These are phyloP conservation scores for Psilocybe cubensis DNA, from an alignment of 768 basidiomycete genomes.

Conservation along the genomic window DNA sequence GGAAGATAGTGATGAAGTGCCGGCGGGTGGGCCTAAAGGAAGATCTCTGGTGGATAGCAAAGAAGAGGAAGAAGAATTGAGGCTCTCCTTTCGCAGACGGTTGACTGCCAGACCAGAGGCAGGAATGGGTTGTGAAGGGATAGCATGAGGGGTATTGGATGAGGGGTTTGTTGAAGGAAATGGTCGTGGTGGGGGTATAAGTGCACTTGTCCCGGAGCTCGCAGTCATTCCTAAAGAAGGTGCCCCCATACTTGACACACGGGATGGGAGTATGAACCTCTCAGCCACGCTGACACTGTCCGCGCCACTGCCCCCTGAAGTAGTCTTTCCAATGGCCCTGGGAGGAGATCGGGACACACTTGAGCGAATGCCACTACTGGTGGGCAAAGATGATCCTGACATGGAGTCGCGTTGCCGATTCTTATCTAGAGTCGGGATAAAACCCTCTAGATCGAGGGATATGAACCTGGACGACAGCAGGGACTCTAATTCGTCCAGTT, in stretches of 20 bases:
- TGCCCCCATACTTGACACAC: conserved; percentile 19
- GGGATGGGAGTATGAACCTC: conserved; percentile 38
- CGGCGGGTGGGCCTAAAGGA: conserved; percentile 10
- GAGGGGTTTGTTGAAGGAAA: conserved; percentile 21
- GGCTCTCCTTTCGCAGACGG: conserved; percentile 55
- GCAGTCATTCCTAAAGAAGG: conserved; percentile 25
- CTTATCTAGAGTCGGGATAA: conserved; percentile 74
- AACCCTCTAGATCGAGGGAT: conserved; percentile 66
- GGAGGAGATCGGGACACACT: conserved; percentile 24
- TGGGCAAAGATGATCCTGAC: conserved; percentile 34
- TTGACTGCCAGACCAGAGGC: conserved; percentile 39
- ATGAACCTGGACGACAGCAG: conserved; percentile 75
- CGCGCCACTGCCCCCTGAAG: conserved; percentile 17
- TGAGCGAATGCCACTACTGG: conserved; percentile 22
- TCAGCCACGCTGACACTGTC: conserved; percentile 33
- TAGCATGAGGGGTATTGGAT: conserved; percentile 12
- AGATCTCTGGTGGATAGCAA: conserved; percentile 26
- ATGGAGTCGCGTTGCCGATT: conserved; percentile 63
- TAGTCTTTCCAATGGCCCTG: conserved; percentile 19
- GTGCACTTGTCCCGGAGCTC: conserved; percentile 27
- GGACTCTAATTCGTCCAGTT: conserved; percentile 77
- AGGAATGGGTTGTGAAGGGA: conserved; percentile 18
- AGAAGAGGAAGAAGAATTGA: conserved; percentile 37
- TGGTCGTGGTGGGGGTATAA: conserved; percentile 34
- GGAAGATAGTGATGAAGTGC: conserved; percentile 30